These are phyloP conservation scores for Arthrinium phaeospermum DNA, from an alignment of 2,329 filamentous ascomycete genomes.

Conservation along the genomic window DNA sequence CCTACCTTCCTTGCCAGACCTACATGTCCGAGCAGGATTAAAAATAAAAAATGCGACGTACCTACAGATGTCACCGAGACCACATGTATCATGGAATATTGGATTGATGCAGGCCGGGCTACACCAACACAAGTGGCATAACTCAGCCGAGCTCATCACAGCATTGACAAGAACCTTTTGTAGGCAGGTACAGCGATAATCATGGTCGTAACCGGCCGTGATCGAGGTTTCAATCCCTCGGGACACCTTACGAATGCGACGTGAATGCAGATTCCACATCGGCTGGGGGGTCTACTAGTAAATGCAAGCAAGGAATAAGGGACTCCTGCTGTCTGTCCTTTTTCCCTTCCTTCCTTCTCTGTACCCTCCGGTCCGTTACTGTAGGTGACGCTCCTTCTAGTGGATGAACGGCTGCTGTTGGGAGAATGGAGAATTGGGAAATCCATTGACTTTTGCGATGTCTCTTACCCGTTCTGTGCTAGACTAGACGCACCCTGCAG, in stretches of 20 bases:
- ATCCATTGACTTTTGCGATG: constrained; percentile 16
- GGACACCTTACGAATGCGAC: constrained; percentile 1
- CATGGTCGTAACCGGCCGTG: not conserved
- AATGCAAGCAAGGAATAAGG: not conserved
- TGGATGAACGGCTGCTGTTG: not conserved
- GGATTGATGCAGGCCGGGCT: constrained; percentile 6
- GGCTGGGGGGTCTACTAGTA: not conserved
- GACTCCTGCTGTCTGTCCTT: not conserved
- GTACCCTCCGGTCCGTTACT: not conserved
- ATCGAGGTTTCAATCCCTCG: constrained; percentile 11
- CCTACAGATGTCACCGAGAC: constrained; percentile 4
- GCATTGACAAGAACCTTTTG: not conserved
- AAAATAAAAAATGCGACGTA: constrained; percentile 7
- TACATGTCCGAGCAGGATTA: not conserved
- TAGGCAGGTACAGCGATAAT: constrained; percentile 1
- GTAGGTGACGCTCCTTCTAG: not conserved
- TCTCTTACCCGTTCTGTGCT: not conserved
- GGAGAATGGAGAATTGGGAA: not conserved
- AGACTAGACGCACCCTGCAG: constrained; percentile 12
- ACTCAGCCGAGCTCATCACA: constrained; percentile 10
- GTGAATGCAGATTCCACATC: constrained; percentile 11
- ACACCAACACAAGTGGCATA: constrained; percentile 8
- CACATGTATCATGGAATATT: constrained; percentile 2
- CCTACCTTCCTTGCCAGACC: constrained; percentile 4
- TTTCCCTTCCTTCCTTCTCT: not conserved